Conservation (phyloP, 2,329 filamentous ascomycete species). For the Fusarium palustre region DNA sequence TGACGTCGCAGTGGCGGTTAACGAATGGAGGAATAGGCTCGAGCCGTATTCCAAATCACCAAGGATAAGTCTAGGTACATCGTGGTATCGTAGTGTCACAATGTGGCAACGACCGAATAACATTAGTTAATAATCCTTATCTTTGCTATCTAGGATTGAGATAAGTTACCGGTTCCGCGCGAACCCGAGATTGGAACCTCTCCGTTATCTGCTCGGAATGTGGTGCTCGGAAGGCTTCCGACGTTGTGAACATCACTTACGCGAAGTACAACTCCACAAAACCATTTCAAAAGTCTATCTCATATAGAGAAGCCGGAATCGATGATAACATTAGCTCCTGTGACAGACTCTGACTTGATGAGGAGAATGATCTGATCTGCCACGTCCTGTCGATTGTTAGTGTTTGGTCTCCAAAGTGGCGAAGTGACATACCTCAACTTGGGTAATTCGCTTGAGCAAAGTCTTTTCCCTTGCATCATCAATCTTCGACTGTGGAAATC, state of each 20-base stretch:
- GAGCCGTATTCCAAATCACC: background rate
- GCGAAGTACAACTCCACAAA: background rate
- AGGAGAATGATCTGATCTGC: slow-evolving; percentile 7
- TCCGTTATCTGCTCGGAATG: background rate
- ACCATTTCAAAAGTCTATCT: background rate
- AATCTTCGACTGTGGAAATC: slow-evolving; percentile 3
- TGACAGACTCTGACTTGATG: background rate
- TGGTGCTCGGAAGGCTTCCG: background rate
- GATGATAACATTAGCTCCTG: slow-evolving; percentile 6
- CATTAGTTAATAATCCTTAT: background rate
- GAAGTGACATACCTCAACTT: background rate
- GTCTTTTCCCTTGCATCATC: slow-evolving; percentile 11
- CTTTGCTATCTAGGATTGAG: background rate
- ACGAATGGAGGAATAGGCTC: background rate
- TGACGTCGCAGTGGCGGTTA: background rate
- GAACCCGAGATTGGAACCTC: background rate
- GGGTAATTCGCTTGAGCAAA: slow-evolving; percentile 4
- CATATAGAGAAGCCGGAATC: slow-evolving; percentile 8
- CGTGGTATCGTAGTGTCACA: background rate
- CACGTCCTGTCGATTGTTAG: background rate
- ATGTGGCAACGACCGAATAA: background rate
- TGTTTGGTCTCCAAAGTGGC: fast-evolving
- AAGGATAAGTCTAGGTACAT: background rate
- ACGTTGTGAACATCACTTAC: fast-evolving
- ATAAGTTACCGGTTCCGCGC: background rate